A percentile compares a stretch with the other conserved stretches of the same genome.
phyloP scores from a whole-genome alignment of 1,284 basidiomycete genomes.

The Porodaedalea pini region DNA sequence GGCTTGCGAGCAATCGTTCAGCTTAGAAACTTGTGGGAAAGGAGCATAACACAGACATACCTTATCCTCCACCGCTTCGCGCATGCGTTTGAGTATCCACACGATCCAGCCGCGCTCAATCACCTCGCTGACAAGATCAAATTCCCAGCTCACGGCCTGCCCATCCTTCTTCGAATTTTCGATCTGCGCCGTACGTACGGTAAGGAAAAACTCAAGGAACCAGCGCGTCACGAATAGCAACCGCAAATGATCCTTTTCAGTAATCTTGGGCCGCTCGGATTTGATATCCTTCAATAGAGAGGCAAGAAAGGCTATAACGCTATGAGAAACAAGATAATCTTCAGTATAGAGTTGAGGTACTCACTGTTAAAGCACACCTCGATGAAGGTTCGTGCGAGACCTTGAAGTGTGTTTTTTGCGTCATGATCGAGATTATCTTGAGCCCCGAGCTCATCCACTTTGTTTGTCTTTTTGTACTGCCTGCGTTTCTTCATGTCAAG shows the following conservation, averaged over 20 bases:
- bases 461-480: constrained; percentile 57
- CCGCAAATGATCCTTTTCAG: constrained; percentile 85
- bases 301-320: constrained; percentile 74
- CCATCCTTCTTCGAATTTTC: constrained; percentile 29
- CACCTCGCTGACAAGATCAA: constrained; percentile 79
- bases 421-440: constrained; percentile 73
- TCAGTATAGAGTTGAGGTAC: constrained; percentile 29
- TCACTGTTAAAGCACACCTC: constrained; percentile 84
- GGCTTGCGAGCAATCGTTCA: constrained; percentile 49
- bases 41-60: constrained; percentile 38
- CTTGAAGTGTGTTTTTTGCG: constrained; percentile 64
- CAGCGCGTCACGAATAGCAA: constrained; percentile 82
- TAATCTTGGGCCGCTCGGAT: constrained; percentile 85
- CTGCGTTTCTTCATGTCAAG: constrained; percentile 78
- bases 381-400: constrained; percentile 68
- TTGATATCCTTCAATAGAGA: constrained; percentile 89
- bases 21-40: not conserved
- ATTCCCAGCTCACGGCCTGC: constrained; percentile 45
- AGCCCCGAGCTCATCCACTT: constrained; percentile 68
- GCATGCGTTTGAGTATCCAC: constrained; percentile 88
- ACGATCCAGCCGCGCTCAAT: constrained; percentile 82
- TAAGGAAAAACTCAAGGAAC: constrained; percentile 86
- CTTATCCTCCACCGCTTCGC: constrained; percentile 84
- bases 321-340: constrained; percentile 31
- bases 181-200: constrained; percentile 46